Evolutionary conservation across 192 early-diverging fungal species (phyloP).

Genomic region (Diversispora epigaea): DNA sequence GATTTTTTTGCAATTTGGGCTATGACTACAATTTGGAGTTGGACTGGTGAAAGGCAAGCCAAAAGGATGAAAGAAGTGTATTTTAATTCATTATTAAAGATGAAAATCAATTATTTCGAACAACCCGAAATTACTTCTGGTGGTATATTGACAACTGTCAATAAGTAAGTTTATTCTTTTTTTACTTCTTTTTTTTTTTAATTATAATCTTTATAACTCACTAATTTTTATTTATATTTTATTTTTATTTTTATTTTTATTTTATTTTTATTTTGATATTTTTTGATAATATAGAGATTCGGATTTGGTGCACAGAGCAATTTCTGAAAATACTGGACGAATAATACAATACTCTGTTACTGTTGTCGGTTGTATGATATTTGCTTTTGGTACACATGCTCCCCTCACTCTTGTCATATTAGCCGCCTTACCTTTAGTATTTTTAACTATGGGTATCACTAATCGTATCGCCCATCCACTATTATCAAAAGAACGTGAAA

Average conservation of each 20-base stretch:
- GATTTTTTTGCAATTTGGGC: constrained; percentile 19
- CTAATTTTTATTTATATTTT: not conserved
- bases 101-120: constrained; percentile 76
- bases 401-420: constrained; percentile 65
- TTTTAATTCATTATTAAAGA: constrained; percentile 65
- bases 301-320: not conserved
- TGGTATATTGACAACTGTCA: constrained; percentile 65
- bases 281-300: not conserved
- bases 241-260: not conserved
- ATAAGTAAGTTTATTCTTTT: constrained; percentile 57
- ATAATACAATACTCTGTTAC: constrained; percentile 10
- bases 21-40: constrained; percentile 28
- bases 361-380: constrained; percentile 15
- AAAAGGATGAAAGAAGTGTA: constrained; percentile 57
- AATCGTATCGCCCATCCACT: not conserved
- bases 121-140: constrained; percentile 64
- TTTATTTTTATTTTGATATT: not conserved
- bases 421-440: constrained; percentile 63
- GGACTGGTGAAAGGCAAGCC: constrained; percentile 61
- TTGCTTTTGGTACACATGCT: constrained; percentile 59
- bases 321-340: constrained; percentile 22
- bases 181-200: constrained; percentile 16
- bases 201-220: constrained; percentile 25
- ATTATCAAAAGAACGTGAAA: constrained; percentile 14
- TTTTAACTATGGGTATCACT: not conserved